phyloP scores from a whole-genome alignment of 208 protist species.

The Leishmania lainsoni region DNA sequence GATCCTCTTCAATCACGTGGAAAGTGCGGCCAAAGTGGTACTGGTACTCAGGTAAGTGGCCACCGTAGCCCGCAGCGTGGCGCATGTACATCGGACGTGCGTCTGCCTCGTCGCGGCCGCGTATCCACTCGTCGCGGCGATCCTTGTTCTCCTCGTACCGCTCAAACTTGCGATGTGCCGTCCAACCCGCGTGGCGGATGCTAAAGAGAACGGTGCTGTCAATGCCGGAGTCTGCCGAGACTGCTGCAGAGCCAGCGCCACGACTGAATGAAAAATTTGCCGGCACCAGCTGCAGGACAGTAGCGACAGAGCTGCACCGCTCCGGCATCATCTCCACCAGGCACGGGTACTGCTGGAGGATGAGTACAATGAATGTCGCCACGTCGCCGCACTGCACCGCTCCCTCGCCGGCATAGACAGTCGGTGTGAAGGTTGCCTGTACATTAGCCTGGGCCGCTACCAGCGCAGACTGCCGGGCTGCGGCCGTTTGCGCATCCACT shows the following conservation, averaged over 20 bases:
- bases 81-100: conserved; percentile 59
- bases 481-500: neutral
- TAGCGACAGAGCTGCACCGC: conserved; percentile 15
- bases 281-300: neutral
- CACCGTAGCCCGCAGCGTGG: conserved; percentile 75
- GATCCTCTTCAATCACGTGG: conserved; percentile 87
- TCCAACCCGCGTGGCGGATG: conserved; percentile 41
- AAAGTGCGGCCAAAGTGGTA: conserved; percentile 88
- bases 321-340: conserved; percentile 18
- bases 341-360: conserved; percentile 41
- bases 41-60: conserved; percentile 78
- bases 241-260: neutral
- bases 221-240: neutral
- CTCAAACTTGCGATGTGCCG: conserved; percentile 53
- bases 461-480: neutral
- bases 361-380: conserved; percentile 47
- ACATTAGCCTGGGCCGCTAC: conserved; percentile 13
- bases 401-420: conserved; percentile 18
- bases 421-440: conserved; percentile 28
- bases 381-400: conserved; percentile 49
- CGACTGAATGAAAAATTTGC: neutral
- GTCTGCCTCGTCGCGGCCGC: conserved; percentile 57
- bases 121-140: conserved; percentile 80
- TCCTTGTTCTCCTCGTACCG: conserved; percentile 62
- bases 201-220: conserved; percentile 23